Percentiles rank a stretch among this genome's conserved stretches.
Conservation (phyloP, 495 filamentous ascomycete genomes). For the Daldinia decipiens region DNA sequence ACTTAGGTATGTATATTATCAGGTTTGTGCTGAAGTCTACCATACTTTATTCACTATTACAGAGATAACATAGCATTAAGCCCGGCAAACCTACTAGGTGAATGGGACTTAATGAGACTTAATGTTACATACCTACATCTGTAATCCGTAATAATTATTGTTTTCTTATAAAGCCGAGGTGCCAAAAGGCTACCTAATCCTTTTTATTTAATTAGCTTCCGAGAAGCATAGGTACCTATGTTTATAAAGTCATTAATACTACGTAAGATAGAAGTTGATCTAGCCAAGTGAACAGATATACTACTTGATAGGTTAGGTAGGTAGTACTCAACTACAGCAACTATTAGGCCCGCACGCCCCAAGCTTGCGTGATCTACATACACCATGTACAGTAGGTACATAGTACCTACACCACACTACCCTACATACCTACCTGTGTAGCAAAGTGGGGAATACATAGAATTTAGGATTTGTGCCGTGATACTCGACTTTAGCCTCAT, state of each 20-base stretch:
- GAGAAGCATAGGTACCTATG: slow-evolving; percentile 3
- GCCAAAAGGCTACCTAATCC: background rate
- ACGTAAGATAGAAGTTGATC: background rate
- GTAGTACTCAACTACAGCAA: background rate
- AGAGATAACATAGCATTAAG: background rate
- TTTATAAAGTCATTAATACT: background rate
- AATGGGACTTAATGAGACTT: background rate
- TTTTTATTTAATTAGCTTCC: slow-evolving; percentile 3
- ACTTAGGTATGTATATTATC: slow-evolving; percentile 4
- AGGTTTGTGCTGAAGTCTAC: background rate
- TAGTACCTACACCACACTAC: background rate
- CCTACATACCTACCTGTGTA: too few species aligned
- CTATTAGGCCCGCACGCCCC: background rate
- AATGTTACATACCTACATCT: slow-evolving; percentile 2
- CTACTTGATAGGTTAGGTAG: background rate
- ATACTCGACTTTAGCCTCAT: slow-evolving; percentile 50
- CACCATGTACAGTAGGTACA: background rate
- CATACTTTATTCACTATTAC: background rate
- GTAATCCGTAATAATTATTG: background rate
- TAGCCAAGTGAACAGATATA: background rate
- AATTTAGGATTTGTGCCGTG: slow-evolving; percentile 36
- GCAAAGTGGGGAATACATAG: slow-evolving; percentile 24
- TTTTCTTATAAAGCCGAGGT: background rate
- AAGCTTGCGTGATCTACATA: slow-evolving; percentile 24
- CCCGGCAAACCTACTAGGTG: background rate